Evolutionary conservation across 352 stramenopile species (phyloP).

Genomic region (Pythium diclinum): DNA sequence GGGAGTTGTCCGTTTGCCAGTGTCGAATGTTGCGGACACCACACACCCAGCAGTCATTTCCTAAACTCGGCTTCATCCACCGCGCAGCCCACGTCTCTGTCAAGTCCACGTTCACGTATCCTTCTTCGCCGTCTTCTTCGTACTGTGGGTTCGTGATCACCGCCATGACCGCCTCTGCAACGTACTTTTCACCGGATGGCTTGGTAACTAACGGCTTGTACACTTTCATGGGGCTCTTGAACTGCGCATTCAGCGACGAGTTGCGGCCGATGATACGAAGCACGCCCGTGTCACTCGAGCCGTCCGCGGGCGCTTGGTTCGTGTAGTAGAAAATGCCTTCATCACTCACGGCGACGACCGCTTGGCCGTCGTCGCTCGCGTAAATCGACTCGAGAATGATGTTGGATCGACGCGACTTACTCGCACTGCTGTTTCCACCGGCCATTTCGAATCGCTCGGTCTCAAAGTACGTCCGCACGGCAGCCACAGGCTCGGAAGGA

Average conservation of each 20-base stretch:
- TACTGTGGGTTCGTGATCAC: constrained; percentile 62
- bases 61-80: constrained; percentile 66
- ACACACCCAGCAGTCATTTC: constrained; percentile 70
- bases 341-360: constrained; percentile 55
- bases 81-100: constrained; percentile 61
- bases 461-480: constrained; percentile 51
- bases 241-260: constrained; percentile 58
- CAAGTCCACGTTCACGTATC: constrained; percentile 73
- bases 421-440: constrained; percentile 27
- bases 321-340: constrained; percentile 81
- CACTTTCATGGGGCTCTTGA: constrained; percentile 71
- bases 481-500: constrained; percentile 12
- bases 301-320: constrained; percentile 27
- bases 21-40: constrained; percentile 69
- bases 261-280: constrained; percentile 70
- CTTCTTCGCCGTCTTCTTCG: constrained; percentile 45
- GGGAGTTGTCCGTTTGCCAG: constrained; percentile 32
- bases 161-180: constrained; percentile 54
- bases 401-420: constrained; percentile 68
- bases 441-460: constrained; percentile 62
- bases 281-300: constrained; percentile 4
- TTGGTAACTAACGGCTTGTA: constrained; percentile 38
- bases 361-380: constrained; percentile 61
- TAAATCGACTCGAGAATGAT: constrained; percentile 66
- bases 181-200: constrained; percentile 16